phyloP scores from a whole-genome alignment of 2,329 filamentous ascomycete species.

The Penicillium capsulatum region DNA sequence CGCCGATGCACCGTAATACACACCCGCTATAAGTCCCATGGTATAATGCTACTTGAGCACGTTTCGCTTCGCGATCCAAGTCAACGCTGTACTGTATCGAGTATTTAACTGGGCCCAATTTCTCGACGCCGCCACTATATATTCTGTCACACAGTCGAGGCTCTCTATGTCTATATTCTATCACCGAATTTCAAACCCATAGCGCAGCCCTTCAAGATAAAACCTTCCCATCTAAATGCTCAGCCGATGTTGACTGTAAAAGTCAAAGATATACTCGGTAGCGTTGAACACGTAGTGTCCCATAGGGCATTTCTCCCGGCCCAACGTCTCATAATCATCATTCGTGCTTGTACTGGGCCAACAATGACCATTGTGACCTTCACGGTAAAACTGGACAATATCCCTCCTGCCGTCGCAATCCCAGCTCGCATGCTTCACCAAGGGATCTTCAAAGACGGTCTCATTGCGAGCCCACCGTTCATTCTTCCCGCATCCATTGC shows the following conservation, averaged over 20 bases:
- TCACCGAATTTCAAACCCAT: too few relatives aligned
- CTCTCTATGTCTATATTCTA: too few relatives aligned
- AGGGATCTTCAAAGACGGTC: constrained; percentile 12
- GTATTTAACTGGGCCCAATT: too few relatives aligned
- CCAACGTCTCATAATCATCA: constrained; percentile 10
- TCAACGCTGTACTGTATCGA: too few relatives aligned
- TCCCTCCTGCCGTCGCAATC: constrained; percentile 12
- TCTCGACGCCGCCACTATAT: too few relatives aligned
- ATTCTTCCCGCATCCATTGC: constrained; percentile 14
- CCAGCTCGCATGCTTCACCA: constrained; percentile 20
- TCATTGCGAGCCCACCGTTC: constrained; percentile 14
- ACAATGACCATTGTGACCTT: constrained; percentile 18
- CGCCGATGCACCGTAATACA: too few relatives aligned
- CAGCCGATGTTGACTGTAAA: constrained; percentile 23
- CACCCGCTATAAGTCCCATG: too few relatives aligned
- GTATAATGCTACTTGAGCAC: too few relatives aligned
- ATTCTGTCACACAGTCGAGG: too few relatives aligned
- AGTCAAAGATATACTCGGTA: constrained; percentile 20
- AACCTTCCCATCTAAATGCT: too few relatives aligned
- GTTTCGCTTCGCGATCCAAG: too few relatives aligned
- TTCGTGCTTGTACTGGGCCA: constrained; percentile 19
- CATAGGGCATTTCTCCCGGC: constrained; percentile 11
- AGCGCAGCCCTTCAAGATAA: too few relatives aligned
- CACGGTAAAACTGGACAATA: constrained; percentile 21
- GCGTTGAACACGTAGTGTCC: constrained; percentile 19